phyloP scores from a whole-genome alignment of 441 rosid genomes.

The Populus hybrid region DNA sequence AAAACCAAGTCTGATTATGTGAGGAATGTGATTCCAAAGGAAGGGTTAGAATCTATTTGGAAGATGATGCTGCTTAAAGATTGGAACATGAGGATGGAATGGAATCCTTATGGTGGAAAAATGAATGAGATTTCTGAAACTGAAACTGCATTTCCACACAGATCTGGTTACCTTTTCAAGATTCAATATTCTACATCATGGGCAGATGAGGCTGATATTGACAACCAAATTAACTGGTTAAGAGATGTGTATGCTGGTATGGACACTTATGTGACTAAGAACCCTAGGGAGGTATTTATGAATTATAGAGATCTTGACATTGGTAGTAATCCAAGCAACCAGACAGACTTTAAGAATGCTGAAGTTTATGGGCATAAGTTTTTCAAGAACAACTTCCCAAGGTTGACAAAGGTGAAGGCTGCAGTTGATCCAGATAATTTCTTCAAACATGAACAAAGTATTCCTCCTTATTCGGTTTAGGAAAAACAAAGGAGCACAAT shows the following conservation, averaged over 20 bases:
- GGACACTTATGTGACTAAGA: slow-evolving; percentile 23
- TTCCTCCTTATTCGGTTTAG: slow-evolving; percentile 24
- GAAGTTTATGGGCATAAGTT: slow-evolving; percentile 43
- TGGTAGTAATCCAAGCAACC: slow-evolving; percentile 17
- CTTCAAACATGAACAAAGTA: slow-evolving; percentile 42
- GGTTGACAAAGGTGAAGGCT: slow-evolving; percentile 49
- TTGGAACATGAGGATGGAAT: slow-evolving; percentile 38
- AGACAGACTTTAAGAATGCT: no score
- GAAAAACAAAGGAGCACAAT: no score
- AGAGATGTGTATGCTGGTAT: slow-evolving; percentile 9
- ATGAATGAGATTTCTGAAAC: slow-evolving; percentile 40
- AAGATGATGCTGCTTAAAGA: slow-evolving; percentile 22
- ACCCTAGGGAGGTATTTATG: slow-evolving; percentile 35
- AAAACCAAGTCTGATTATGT: slow-evolving; percentile 47
- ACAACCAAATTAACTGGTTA: neutral
- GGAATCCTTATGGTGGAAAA: slow-evolving; percentile 55
- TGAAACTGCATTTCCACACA: slow-evolving; percentile 47
- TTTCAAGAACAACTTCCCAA: slow-evolving; percentile 42
- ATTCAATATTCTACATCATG: slow-evolving; percentile 15
- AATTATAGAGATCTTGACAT: slow-evolving; percentile 43
- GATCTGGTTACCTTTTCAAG: slow-evolving; percentile 34
- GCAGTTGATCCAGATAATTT: slow-evolving; percentile 47
- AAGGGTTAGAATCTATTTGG: slow-evolving; percentile 23
- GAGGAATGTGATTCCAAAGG: slow-evolving; percentile 25
- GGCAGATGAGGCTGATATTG: neutral